phyloP scores from a whole-genome alignment of 768 basidiomycete species.

The Ramaria sp. region DNA sequence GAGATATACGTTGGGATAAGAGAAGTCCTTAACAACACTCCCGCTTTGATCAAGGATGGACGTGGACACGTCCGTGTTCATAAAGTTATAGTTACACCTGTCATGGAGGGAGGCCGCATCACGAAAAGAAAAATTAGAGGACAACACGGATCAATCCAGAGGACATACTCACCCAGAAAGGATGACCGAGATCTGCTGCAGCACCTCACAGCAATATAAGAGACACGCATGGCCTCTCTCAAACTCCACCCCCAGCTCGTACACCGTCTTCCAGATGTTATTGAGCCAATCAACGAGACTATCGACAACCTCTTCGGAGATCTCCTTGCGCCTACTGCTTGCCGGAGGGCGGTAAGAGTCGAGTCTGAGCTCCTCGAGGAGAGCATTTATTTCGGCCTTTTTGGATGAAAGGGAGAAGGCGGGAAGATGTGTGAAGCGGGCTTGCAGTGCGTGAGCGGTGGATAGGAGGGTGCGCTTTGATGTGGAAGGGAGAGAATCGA shows the following conservation, averaged over 20 bases:
- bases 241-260: constrained; percentile 45
- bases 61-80: constrained; percentile 35
- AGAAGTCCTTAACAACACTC: constrained; percentile 36
- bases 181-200: constrained; percentile 32
- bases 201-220: constrained; percentile 35
- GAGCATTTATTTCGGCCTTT: constrained; percentile 38
- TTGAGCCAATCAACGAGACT: constrained; percentile 48
- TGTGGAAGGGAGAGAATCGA: constrained; percentile 22
- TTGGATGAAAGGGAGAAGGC: constrained; percentile 41
- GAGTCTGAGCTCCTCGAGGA: constrained; percentile 41
- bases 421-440: constrained; percentile 31
- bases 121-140: constrained; percentile 6
- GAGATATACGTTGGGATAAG: constrained; percentile 34
- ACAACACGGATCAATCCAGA: background rate
- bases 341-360: constrained; percentile 43
- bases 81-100: constrained; percentile 47
- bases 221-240: constrained; percentile 44
- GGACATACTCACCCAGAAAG: constrained; percentile 23
- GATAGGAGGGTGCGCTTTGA: constrained; percentile 26
- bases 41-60: constrained; percentile 30
- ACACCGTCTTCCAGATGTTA: constrained; percentile 52
- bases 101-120: background rate
- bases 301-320: constrained; percentile 44
- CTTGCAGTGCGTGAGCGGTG: constrained; percentile 30
- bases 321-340: constrained; percentile 32